Evolutionary conservation across 371 early-diverging fungal genomes (phyloP), one percentile per base, ranked within the genome.

Genomic region (Neoconidiobolus thromboides): DNA sequence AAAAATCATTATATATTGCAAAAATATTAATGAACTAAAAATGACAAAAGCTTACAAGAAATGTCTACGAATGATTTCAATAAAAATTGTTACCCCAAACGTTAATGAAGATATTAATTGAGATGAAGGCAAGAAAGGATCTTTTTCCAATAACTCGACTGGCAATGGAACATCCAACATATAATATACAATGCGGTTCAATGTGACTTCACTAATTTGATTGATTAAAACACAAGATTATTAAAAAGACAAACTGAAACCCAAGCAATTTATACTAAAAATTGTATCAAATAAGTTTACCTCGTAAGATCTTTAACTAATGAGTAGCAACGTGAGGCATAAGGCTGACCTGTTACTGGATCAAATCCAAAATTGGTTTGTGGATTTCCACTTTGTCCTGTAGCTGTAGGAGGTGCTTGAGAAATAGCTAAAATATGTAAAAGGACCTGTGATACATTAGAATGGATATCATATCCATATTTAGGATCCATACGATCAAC

Each of bases 11-110:
- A 37, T 40, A 54, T 36, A 42, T n/a, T 9, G 5, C 5, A 55
- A 63, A 48, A 12, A 14, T 7, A 6, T 6, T 42, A 12, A 38
- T 42, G 48, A 40, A 3, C 48, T 71, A 73, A 70, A 73, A 6
- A 42, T 42, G 14, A 15, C 47, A 38, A 48, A 26, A 9, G 1
- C 50, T 54, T 62, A 74, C 79, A 77, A 71, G 76, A 90, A 91
- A 70, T 91, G 91, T 60, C 91, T 80, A 55, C 95, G 82, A 65
- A 96, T 93, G 26, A 96, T 75, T 74, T 96, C 95, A 63, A 96
- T 90, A 60, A 96, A 84, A 54, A 96, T 89, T 51, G 84, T 86
- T 47, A 91, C 89, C 57, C 91, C 91, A 67, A 90, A 87, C 61
- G 85, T 85, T 39, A 96, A 74, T 1, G 87, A 82, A 2, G 89